phyloP scores from a whole-genome alignment of 1,139 yeast genomes.

The Saccharomyces hybrid region DNA sequence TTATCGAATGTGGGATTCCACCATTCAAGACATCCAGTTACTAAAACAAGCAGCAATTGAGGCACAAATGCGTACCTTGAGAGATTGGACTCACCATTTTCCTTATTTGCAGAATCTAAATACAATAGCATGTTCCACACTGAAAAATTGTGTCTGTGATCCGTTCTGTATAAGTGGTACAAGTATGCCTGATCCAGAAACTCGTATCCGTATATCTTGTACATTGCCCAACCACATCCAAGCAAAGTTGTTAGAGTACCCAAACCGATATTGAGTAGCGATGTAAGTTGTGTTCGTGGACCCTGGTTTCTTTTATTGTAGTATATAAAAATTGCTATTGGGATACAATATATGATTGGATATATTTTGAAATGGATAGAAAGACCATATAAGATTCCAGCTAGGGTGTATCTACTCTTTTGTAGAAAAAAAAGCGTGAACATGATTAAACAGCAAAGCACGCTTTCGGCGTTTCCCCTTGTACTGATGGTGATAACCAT shows the following conservation, averaged over 20 bases:
- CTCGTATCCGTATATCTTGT: conserved; percentile 58
- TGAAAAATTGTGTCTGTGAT: conserved; percentile 92
- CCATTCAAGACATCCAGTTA: conserved; percentile 12
- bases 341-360: conserved; percentile 78
- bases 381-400: conserved; percentile 66
- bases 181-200: conserved; percentile 73
- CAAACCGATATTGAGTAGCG: conserved; percentile 19
- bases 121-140: conserved; percentile 75
- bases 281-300: background rate
- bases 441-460: conserved; percentile 72
- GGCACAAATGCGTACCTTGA: conserved; percentile 70
- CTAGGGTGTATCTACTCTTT: conserved; percentile 34
- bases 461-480: conserved; percentile 88
- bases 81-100: conserved; percentile 16
- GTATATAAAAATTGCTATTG: conserved; percentile 23
- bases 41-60: conserved; percentile 47
- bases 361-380: conserved; percentile 87
- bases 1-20: conserved; percentile 14
- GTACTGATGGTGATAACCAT: conserved; percentile 93
- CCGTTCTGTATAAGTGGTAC: conserved; percentile 76
- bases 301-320: background rate
- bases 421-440: conserved; percentile 44
- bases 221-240: conserved; percentile 39
- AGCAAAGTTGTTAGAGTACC: conserved; percentile 38
- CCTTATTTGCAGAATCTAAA: conserved; percentile 42